A percentile compares a stretch with the other conserved stretches of the same genome.
Conservation (phyloP, 495 filamentous ascomycete species). For the Penicillium nucicola region DNA sequence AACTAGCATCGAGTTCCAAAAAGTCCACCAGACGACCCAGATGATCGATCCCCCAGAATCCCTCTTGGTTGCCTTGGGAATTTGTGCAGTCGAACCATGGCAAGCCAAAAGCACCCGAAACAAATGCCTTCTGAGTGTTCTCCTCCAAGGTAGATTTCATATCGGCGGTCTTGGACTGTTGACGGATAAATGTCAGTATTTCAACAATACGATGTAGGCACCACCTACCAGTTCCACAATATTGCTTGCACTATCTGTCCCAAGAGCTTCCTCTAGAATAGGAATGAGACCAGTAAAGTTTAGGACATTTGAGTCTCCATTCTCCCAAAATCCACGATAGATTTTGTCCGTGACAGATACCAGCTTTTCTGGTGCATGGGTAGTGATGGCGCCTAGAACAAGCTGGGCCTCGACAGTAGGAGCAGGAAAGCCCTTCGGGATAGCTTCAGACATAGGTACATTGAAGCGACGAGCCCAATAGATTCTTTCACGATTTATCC, state of each 20-base stretch:
- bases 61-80: conserved; percentile 47
- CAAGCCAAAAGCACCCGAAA: conserved; percentile 52
- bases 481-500: conserved; percentile 16
- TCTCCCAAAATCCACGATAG: conserved; percentile 10
- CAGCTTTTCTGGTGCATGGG: conserved; percentile 5
- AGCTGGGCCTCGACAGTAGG: conserved; percentile 13
- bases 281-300: not conserved
- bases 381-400: conserved; percentile 2
- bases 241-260: not conserved
- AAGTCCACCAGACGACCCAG: conserved; percentile 55
- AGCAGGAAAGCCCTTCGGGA: conserved; percentile 20
- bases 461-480: conserved; percentile 18
- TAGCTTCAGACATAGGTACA: conserved; percentile 12
- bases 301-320: conserved; percentile 5
- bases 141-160: not conserved
- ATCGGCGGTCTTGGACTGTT: not conserved
- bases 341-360: not conserved
- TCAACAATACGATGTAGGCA: too few species aligned
- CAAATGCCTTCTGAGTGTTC: conserved; percentile 10
- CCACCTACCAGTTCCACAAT: not conserved
- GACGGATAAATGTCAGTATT: not conserved
- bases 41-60: conserved; percentile 65
- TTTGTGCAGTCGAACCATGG: conserved; percentile 65
- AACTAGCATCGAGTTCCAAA: conserved; percentile 43
- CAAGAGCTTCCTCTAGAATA: conserved; percentile 2